Evolutionary conservation across 805 yeast species (phyloP), one percentile per base, ranked within the genome.

Genomic region (Candida koratica): DNA sequence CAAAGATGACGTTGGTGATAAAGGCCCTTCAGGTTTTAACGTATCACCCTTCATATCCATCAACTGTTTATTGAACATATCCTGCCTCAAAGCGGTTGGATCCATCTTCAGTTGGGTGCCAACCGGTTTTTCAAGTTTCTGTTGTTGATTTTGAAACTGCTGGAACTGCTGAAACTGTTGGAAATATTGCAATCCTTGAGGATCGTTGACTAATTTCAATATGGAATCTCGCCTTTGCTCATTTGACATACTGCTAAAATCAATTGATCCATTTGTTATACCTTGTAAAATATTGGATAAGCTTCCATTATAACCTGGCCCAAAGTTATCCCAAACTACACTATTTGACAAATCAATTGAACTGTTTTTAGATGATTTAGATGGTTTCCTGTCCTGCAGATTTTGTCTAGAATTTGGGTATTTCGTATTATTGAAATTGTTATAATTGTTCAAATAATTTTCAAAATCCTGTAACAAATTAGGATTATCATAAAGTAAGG

Each of bases 161-260:
- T 31, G 42, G 16, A 24, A n/a, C 17, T 28, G 30, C 22, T 37
- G 41, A n/a, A 11, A 23, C 16, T 35, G 33, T 27, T 34, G 43
- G n/a, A 25, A 24, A 5, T 32, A 40, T 47, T 34, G 44, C 34
- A 15, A 41, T 40, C 24, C 34, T 26, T 37, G 41, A 8, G 54
- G 65, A 36, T 63, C 69, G 42, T 46, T 63, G 20, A 66, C 49
- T 10, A 57, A 46, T 39, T 64, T 65, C 34, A 65, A 45, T 4
- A 67, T 57, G 3, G 69, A 61, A 37, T 62, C 65, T 37, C 71
- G 46, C 28, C 71, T 53, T 44, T 65, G 67, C 38, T 62, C 64
- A 30, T 56, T 51, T 40, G 60, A 61, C 65, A 64, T 64, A 31
- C 55, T 57, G 38, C 51, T 54, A 17, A 65, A 56, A 39, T 64